Conservation (phyloP, 192 early-diverging fungal genomes). For the Mortierella antarctica region DNA sequence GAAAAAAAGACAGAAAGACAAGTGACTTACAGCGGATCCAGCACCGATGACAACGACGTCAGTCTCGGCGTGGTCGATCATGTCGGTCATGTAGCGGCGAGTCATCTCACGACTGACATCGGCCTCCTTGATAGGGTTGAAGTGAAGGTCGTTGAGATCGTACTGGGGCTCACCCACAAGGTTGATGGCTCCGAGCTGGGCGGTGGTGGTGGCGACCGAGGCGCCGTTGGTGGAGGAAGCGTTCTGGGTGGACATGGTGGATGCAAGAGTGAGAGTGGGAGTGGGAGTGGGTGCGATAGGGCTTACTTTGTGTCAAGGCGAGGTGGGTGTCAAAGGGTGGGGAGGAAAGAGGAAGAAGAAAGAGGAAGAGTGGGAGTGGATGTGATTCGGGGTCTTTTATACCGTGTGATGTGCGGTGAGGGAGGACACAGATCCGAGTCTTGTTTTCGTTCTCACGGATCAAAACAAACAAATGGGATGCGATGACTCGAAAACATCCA, state of each 20-base stretch:
- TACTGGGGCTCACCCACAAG: constrained; percentile 48
- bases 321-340: constrained; percentile 5
- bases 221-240: constrained; percentile 15
- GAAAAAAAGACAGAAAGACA: background rate
- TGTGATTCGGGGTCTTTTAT: no score
- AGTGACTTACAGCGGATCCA: constrained; percentile 64
- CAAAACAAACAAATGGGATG: no score
- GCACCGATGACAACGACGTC: constrained; percentile 82
- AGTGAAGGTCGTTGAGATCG: constrained; percentile 53
- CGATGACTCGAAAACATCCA: no score
- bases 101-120: constrained; percentile 73
- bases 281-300: background rate
- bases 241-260: constrained; percentile 33
- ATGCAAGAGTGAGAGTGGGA: background rate
- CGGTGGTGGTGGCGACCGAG: constrained; percentile 32
- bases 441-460: no score
- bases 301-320: background rate
- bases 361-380: background rate
- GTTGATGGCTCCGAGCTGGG: constrained; percentile 41
- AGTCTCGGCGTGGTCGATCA: constrained; percentile 72
- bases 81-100: constrained; percentile 73
- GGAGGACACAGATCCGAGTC: no score
- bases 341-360: background rate
- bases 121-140: constrained; percentile 72
- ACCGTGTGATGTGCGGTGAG: no score